Base-by-base conservation (phyloP, 1,139 yeast species). In the Yamadazyma aaseri region DNA sequence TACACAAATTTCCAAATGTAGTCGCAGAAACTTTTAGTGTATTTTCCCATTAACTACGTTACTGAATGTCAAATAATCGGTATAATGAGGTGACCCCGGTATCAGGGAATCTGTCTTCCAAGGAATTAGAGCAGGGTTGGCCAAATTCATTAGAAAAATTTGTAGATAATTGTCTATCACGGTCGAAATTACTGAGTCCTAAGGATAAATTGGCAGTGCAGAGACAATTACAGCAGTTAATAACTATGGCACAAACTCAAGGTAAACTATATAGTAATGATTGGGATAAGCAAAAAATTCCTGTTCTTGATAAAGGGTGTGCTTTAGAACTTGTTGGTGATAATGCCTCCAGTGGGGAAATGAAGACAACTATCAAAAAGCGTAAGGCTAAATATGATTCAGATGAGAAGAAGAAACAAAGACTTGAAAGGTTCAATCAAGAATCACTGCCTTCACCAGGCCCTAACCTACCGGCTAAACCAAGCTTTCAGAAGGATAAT, bases 211-310 rank as follows among this genome's bases (percentile, higher is more conserved):
- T 46, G 3, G 29, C 35, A 5, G 60, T 65, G 36, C 58, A 63
- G 26, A 28, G 36, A 5, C 66, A 69, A 38, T 20, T 69, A 20
- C 60, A 54, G 39, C 29, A 41, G 17, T 33, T 69, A 20, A 42
- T 69, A 8, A 53, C 55, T 29, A 38, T 41, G 29, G 89, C 90
- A 0, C 67, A 73, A 29, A 58, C 57, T 3, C 56, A 63, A 26
- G 61, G 65, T 11, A 65, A 65, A 27, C 52, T 83, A 3, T 69
- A 74, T 65, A 49, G 57, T 1, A 81, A 79, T 42, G 75, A 82
- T 47, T 85, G 95, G 95, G 53, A 51, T 7, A 47, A 41, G 7
- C 84, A 79, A 53, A 59, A 60, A 20, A 45, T 84, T 1, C 90
- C 92, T 0, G 53, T 77, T 2, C 50, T 81, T 25, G 65, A 60